A percentile compares a stretch with the other conserved stretches of the same genome.
Evolutionary conservation across 2,329 filamentous ascomycete genomes (phyloP).

Genomic region (Didymella pinodella): DNA sequence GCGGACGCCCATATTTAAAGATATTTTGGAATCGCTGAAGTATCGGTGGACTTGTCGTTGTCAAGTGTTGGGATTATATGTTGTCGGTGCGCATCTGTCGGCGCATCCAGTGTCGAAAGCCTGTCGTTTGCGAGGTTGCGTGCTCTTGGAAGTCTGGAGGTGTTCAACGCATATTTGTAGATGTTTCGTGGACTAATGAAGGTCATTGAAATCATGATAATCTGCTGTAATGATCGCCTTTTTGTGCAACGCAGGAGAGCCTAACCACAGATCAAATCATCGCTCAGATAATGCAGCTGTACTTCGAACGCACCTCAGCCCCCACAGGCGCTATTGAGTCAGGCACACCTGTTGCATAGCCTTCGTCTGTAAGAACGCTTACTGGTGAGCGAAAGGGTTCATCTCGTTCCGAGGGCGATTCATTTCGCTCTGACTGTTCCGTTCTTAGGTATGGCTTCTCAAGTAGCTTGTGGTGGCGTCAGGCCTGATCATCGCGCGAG

Average conservation of each 20-base stretch:
- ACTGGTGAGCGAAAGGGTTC: constrained; percentile 26
- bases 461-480: constrained; percentile 11
- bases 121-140: not conserved
- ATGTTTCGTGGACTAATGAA: not conserved
- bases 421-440: not conserved
- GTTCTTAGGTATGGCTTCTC: not conserved
- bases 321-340: constrained; percentile 18
- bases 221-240: not conserved
- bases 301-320: constrained; percentile 25
- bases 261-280: not conserved
- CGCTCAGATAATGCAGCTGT: constrained; percentile 1
- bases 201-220: not conserved
- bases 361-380: constrained; percentile 8
- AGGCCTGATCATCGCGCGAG: not conserved
- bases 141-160: not conserved
- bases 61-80: too few species aligned
- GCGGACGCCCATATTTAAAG: constrained; percentile 35
- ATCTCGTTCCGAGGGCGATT: constrained; percentile 1
- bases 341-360: constrained; percentile 18
- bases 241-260: not conserved
- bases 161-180: not conserved
- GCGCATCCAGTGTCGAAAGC: not conserved
- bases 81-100: not conserved
- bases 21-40: not conserved
- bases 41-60: not conserved